Base-by-base conservation (phyloP, 495 filamentous ascomycete species). In the Hypoxylon perforatum region DNA sequence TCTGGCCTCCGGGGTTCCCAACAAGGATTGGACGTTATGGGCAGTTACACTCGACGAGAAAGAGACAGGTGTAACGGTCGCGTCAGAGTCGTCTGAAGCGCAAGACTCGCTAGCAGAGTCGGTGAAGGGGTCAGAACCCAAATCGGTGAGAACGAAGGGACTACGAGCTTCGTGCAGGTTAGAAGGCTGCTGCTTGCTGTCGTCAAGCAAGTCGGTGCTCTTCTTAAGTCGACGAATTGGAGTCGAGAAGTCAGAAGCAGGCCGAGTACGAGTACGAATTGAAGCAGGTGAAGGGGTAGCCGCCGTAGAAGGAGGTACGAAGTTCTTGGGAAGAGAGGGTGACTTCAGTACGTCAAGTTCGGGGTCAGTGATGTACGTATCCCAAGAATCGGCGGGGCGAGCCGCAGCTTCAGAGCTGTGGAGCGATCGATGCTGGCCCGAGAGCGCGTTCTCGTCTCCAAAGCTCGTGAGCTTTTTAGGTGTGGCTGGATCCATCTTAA, bases 21-120 rank as follows among this genome's bases (percentile, higher is more conserved):
- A 57, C 12, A 17, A 10, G 10, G 17, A 25, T 3, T 9, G n/a
- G 17, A 17, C 14, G 23, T 4, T 12, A 5, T 19, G 25, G 5
- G 38, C 25, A 22, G 36, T 4, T 30, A 45, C 38, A 12, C 42
- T 22, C 2, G 35, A 15, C 15, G 56, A 42, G 51, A 54, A 60
- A 7, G 36, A 49, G 2, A 25, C 12, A 10, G 50, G 49, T 0
- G 64, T 67, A n/a, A 67, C 47, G 25, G 64, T 67, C 12, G 30
- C 51, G 57, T 61, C 52, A 1, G 57, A 61, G 18, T 45, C 45
- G 46, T 61, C n/a, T 2, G 23, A 56, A 38, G n/a, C n/a, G n/a
- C n/a, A n/a, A n/a, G n/a, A n/a, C n/a, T 50, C 56, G 44, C 48
- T 7, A 12, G 2, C 52, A 12, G 42, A 10, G 22, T 44, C 18